Conservation (phyloP, 176 grass and related monocot species). For the Eragrostis curvula region DNA sequence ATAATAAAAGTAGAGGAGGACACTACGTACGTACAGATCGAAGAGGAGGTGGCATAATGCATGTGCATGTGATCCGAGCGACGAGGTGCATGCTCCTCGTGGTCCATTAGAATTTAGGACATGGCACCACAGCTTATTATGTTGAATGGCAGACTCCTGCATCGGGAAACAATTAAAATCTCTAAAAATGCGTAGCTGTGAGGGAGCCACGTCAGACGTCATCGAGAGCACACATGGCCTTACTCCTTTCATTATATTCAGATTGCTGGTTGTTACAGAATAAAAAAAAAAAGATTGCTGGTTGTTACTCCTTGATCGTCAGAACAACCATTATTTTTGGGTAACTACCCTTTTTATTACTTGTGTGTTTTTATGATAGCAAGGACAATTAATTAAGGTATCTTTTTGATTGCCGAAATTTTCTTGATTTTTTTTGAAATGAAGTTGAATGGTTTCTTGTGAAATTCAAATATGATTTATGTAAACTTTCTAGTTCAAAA, state of each 20-base stretch:
- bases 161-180: not conserved
- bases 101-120: slow-evolving; percentile 39
- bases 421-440: too few relatives aligned
- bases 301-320: not conserved
- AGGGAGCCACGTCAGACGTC: slow-evolving; percentile 27
- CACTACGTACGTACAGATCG: not conserved
- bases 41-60: not conserved
- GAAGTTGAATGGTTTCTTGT: too few relatives aligned
- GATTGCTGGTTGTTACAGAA: too few relatives aligned
- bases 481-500: too few relatives aligned
- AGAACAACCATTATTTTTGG: not conserved
- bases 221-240: not conserved
- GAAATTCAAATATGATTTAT: too few relatives aligned
- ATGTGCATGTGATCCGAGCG: slow-evolving; percentile 16
- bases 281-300: too few relatives aligned
- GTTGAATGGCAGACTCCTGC: not conserved
- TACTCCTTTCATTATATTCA: not conserved
- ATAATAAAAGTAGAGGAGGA: not conserved
- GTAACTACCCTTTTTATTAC: too few relatives aligned
- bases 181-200: not conserved
- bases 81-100: slow-evolving; percentile 46
- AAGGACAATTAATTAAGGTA: too few relatives aligned
- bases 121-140: not conserved
- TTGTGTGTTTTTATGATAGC: too few relatives aligned
- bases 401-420: too few relatives aligned